Conservation (phyloP, 1,139 yeast genomes). For the Candida tetrigidarum region DNA sequence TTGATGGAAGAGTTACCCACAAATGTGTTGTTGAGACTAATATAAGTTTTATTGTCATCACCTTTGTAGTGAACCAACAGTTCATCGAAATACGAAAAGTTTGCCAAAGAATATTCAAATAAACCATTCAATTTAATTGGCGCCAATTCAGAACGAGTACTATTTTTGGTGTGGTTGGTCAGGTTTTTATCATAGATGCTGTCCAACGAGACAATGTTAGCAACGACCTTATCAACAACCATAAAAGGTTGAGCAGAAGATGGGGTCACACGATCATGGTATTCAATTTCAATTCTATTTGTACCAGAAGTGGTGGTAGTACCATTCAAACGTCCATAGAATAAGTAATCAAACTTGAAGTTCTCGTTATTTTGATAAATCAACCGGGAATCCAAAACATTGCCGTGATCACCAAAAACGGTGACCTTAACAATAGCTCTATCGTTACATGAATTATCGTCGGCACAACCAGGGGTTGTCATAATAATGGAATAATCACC, state of each 20-base stretch:
- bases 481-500: constrained; percentile 77
- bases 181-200: constrained; percentile 34
- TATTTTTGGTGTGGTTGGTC: constrained; percentile 31
- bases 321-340: constrained; percentile 67
- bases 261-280: constrained; percentile 34
- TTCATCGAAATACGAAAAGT: constrained; percentile 58
- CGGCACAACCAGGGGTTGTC: constrained; percentile 85
- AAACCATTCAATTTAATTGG: constrained; percentile 62
- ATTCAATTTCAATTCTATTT: constrained; percentile 56
- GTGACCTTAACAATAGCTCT: constrained; percentile 85
- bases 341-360: constrained; percentile 80
- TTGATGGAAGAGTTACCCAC: constrained; percentile 76
- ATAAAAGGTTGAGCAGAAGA: constrained; percentile 42
- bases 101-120: constrained; percentile 78
- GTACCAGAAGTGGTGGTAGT: constrained; percentile 39
- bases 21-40: constrained; percentile 37
- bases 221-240: constrained; percentile 75
- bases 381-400: constrained; percentile 40
- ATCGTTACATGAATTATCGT: constrained; percentile 65
- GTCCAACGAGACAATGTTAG: constrained; percentile 58
- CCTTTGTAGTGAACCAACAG: constrained; percentile 29
- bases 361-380: constrained; percentile 81
- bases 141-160: constrained; percentile 25
- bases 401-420: constrained; percentile 52
- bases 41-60: constrained; percentile 31